These are phyloP conservation scores for Penicillium subrubescens DNA, from an alignment of 495 filamentous ascomycete species.

Conservation along the genomic window DNA sequence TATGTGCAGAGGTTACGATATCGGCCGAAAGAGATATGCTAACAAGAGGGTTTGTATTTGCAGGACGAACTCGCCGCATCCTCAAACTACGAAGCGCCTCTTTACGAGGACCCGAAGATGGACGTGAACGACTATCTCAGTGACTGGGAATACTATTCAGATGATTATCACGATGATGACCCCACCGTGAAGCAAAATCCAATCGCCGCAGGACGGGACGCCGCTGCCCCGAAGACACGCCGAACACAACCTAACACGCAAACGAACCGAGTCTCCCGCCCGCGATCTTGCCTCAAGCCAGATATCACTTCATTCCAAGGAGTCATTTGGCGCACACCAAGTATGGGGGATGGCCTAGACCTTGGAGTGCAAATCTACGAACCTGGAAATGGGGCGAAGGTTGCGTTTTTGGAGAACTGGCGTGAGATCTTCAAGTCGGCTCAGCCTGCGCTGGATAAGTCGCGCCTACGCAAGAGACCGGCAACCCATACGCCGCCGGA, in stretches of 20 bases:
- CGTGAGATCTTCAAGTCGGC: constrained; percentile 49
- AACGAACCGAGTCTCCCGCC: constrained; percentile 3
- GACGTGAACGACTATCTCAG: constrained; percentile 48
- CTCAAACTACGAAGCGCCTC: constrained; percentile 44
- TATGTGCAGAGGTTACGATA: background rate
- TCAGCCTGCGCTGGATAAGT: constrained; percentile 36
- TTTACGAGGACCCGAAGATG: constrained; percentile 43
- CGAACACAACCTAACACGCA: constrained; percentile 4
- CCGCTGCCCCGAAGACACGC: constrained; percentile 17
- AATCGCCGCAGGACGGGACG: constrained; percentile 12
- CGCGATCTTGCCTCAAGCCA: constrained; percentile 15
- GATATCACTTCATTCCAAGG: constrained; percentile 40
- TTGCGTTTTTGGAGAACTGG: constrained; percentile 54
- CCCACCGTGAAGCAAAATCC: constrained; percentile 29
- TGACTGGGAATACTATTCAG: constrained; percentile 54
- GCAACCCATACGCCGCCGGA: background rate
- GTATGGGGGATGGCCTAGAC: constrained; percentile 26
- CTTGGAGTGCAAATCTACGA: constrained; percentile 38
- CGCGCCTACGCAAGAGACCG: constrained; percentile 22
- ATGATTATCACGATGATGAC: constrained; percentile 55
- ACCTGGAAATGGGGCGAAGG: constrained; percentile 42
- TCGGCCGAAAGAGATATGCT: background rate
- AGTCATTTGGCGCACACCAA: constrained; percentile 42
- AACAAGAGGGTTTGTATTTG: background rate
- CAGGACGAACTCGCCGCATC: constrained; percentile 54